phyloP scores from a whole-genome alignment of 495 filamentous ascomycete species.

The Aspergillus haitiensis region DNA sequence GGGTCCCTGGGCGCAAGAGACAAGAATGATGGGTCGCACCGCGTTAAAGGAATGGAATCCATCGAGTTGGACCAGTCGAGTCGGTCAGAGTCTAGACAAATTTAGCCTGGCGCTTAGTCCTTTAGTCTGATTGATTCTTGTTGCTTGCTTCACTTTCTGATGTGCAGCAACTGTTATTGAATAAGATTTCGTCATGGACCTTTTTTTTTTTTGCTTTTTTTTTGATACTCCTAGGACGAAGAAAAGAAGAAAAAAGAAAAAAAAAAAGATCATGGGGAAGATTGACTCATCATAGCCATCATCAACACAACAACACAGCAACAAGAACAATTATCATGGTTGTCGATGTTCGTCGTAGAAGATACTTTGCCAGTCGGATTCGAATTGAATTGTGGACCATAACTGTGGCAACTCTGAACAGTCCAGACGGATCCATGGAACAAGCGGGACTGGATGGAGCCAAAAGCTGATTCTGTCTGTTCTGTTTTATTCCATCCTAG shows the following conservation, averaged over 20 bases:
- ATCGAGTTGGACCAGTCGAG: conserved; percentile 27
- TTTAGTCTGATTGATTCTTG: background rate
- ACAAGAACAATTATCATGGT: too few relatives aligned
- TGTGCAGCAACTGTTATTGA: conserved; percentile 16
- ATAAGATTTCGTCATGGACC: conserved; percentile 3
- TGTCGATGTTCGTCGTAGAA: too few relatives aligned
- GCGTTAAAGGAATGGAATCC: conserved; percentile 5
- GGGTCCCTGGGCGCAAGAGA: background rate
- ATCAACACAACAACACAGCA: background rate
- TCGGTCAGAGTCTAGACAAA: conserved; percentile 31
- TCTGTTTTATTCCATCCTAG: background rate
- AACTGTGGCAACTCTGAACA: background rate
- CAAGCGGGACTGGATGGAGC: conserved; percentile 14
- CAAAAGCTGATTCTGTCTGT: conserved; percentile 4
- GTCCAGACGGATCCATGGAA: conserved; percentile 20
- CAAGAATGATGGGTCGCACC: conserved; percentile 17
- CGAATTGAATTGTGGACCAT: too few relatives aligned
- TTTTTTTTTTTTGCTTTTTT: conserved; percentile 3
- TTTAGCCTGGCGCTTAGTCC: conserved; percentile 11
- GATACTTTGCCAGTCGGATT: too few relatives aligned
- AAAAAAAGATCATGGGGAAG: background rate
- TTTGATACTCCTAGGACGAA: background rate
- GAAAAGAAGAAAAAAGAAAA: too few relatives aligned
- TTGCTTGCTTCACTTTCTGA: conserved; percentile 11
- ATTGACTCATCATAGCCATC: background rate